A percentile compares a stretch with the other conserved stretches of the same genome.
Conservation (phyloP, 495 filamentous ascomycete genomes). For the Hypomontagnella submonticulosa region DNA sequence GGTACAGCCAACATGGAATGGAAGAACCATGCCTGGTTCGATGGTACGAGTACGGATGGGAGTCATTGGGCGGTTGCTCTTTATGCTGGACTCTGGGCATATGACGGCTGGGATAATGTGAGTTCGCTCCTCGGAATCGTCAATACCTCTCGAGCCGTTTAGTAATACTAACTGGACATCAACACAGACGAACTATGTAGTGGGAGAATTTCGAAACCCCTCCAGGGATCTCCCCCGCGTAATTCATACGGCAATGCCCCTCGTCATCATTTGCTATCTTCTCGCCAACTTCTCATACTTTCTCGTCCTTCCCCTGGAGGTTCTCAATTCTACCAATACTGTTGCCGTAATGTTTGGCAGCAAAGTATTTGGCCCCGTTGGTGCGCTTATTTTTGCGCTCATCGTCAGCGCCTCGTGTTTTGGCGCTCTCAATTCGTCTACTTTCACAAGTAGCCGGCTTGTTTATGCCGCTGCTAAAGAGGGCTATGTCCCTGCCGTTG, state of each 20-base stretch:
- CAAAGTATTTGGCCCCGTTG: constrained; percentile 86
- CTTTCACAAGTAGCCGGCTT: constrained; percentile 90
- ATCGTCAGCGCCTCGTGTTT: constrained; percentile 90
- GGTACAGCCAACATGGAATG: constrained; percentile 84
- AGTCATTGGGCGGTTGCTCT: constrained; percentile 90
- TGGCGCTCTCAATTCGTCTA: constrained; percentile 92
- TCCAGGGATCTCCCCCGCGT: constrained; percentile 90
- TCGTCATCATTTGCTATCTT: constrained; percentile 91
- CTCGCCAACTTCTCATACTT: constrained; percentile 94
- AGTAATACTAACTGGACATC: constrained; percentile 29
- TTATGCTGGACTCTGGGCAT: constrained; percentile 97
- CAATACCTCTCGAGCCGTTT: background rate
- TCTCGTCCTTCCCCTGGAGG: constrained; percentile 84
- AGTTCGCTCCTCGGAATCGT: constrained; percentile 48
- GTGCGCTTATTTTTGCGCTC: constrained; percentile 86
- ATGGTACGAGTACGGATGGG: constrained; percentile 80
- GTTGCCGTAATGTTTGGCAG: constrained; percentile 93
- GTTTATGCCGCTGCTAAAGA: constrained; percentile 96
- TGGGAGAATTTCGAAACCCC: constrained; percentile 94
- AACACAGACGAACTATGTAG: constrained; percentile 90
- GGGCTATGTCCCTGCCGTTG: constrained; percentile 87
- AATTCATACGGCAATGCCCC: constrained; percentile 95
- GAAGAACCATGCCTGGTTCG: constrained; percentile 90
- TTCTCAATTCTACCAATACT: constrained; percentile 87
- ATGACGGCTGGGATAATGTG: constrained; percentile 99